A percentile compares a stretch with the other conserved stretches of the same genome.
phyloP scores from a whole-genome alignment of 345 rosid species.

The Durio zibethinus region DNA sequence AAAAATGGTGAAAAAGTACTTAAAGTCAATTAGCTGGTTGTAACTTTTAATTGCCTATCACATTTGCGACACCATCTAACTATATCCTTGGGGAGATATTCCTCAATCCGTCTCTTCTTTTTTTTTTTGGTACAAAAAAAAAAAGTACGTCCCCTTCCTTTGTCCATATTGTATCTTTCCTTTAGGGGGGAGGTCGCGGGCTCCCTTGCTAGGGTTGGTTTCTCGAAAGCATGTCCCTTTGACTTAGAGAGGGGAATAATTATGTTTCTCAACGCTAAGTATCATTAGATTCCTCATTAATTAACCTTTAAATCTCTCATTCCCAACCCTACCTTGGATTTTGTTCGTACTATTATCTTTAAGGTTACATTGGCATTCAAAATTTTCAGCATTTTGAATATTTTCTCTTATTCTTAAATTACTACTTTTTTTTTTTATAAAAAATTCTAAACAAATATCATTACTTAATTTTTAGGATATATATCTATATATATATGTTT shows the following conservation, averaged over 20 bases:
- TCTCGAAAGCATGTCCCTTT: neutral
- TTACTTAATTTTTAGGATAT: no score
- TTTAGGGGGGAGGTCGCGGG: neutral
- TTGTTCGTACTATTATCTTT: conserved; percentile 2
- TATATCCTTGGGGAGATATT: neutral
- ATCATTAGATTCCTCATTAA: conserved; percentile 8
- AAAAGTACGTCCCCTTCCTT: no score
- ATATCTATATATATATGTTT: no score
- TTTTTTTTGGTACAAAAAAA: no score
- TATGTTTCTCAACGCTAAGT: neutral
- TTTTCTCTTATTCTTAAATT: no score
- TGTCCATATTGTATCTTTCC: neutral
- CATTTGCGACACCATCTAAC: neutral
- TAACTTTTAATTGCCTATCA: neutral
- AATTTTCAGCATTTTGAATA: no score
- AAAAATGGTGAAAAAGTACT: no score
- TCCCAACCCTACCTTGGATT: conserved; percentile 9
- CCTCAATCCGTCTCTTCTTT: neutral
- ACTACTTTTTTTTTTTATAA: no score
- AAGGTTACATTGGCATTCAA: no score
- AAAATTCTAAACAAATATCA: no score
- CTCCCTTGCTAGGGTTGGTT: neutral
- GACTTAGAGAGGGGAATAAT: neutral
- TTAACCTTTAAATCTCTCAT: conserved; percentile 3
- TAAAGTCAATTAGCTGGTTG: neutral